phyloP scores from a whole-genome alignment of 1,139 yeast species.

The Debaryomyces udenii region DNA sequence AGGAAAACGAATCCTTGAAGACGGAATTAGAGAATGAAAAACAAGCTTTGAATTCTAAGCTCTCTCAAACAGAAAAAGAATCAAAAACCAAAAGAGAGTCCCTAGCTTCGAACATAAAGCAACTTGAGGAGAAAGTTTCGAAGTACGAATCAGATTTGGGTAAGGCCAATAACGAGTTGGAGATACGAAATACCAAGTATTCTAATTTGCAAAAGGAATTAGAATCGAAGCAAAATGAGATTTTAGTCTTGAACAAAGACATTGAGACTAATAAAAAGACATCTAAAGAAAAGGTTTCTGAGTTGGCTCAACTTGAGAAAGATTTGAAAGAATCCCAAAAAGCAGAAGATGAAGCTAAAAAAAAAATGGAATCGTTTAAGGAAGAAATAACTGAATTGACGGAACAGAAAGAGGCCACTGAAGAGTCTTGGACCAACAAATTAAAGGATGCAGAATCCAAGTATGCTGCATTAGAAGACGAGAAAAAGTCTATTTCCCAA shows the following conservation, averaged over 20 bases:
- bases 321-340: slow-evolving; percentile 5
- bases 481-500: slow-evolving; percentile 6
- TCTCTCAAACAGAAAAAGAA: slow-evolving; percentile 1
- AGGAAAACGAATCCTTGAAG: slow-evolving; percentile 7
- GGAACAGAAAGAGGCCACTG: slow-evolving; percentile 1
- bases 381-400: slow-evolving; percentile 8
- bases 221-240: slow-evolving; percentile 4
- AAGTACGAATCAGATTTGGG: slow-evolving; percentile 9
- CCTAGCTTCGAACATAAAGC: background rate
- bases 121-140: slow-evolving; percentile 4
- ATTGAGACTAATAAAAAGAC: slow-evolving; percentile 12
- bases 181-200: background rate
- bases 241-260: slow-evolving; percentile 11
- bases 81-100: slow-evolving; percentile 1
- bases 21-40: slow-evolving; percentile 3
- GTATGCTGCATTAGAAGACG: slow-evolving; percentile 9
- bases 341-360: slow-evolving; percentile 4
- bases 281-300: slow-evolving; percentile 12
- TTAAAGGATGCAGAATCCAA: slow-evolving; percentile 5
- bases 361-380: slow-evolving; percentile 4
- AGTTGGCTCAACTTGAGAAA: slow-evolving; percentile 3
- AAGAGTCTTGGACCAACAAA: slow-evolving; percentile 5
- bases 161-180: background rate
- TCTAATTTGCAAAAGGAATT: slow-evolving; percentile 4
- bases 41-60: slow-evolving; percentile 1